Evolutionary conservation across 306 rosid genomes (phyloP), one percentile per base, ranked within the genome.

Genomic region (Nissolia schottii): DNA sequence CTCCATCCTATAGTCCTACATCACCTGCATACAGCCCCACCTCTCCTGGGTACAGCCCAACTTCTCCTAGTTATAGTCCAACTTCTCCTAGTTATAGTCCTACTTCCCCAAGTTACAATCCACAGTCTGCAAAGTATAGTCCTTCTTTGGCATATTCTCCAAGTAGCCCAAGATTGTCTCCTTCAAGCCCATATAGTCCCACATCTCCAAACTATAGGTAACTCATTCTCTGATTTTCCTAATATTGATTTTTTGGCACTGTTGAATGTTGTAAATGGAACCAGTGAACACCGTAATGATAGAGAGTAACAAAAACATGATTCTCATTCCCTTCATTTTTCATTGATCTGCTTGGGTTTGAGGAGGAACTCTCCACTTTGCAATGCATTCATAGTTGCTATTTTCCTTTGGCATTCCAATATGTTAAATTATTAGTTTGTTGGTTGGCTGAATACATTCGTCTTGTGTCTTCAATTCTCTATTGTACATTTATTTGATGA

Each of bases 121-220:
- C 96, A 41, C 98, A 86, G 82, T 90, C 96, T 18, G 98, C 97
- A 20, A 93, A 86, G 78, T 93, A 93, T 82, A 94, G 99, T 76
- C 99, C 97, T 2, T 94, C 99, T 0, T 74, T 89, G 74, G 97
- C 99, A 3, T 94, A 94, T 70, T 94, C 97, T 60, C 99, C 99
- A 14, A 89, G 97, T 86, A 94, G 99, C 65, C 99, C 97, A 5
- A 88, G 97, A 59, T 29, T 94, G 77, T 86, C 99, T 19, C 96
- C 99, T 15, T 82, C 98, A 24, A 94, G 99, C 80, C 97, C 99
- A 7, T 94, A 94, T 54, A 91, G 98, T 80, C 99, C 97, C 16
- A 88, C 99, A 6, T 94, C 97, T 53, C 99, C 99, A 2, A 94
- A 84, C 79, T 94, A 95, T 62, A 95, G 99, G 99, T 88, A 66